phyloP scores from a whole-genome alignment of 768 basidiomycete species.

The Rhizopogon sp. region DNA sequence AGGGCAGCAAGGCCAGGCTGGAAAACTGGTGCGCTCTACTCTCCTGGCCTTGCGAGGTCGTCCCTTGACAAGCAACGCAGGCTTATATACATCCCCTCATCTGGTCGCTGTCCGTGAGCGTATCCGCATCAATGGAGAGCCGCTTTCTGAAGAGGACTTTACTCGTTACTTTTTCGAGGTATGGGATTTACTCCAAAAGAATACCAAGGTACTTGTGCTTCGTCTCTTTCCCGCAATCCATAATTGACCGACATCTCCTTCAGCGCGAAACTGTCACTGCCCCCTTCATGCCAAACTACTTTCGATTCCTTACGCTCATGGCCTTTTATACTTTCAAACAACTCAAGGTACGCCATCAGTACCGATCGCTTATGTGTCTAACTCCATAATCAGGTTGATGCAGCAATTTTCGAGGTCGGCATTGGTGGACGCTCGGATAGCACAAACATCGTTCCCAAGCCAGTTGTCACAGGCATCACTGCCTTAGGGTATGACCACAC shows the following conservation, averaged over 20 bases:
- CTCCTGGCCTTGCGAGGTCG: neutral
- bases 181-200: conserved; percentile 81
- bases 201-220: conserved; percentile 37
- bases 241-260: conserved; percentile 1
- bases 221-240: conserved; percentile 7
- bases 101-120: conserved; percentile 93
- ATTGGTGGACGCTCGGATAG: conserved; percentile 93
- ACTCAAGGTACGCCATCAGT: conserved; percentile 40
- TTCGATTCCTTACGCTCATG: conserved; percentile 87
- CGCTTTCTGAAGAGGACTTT: conserved; percentile 85
- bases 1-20: conserved; percentile 67
- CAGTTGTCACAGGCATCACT: conserved; percentile 86
- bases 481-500: conserved; percentile 92
- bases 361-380: neutral
- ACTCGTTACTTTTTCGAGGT: conserved; percentile 93
- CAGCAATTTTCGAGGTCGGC: conserved; percentile 93
- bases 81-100: conserved; percentile 96
- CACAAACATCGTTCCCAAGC: conserved; percentile 91
- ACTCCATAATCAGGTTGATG: conserved; percentile 51
- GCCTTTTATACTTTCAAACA: conserved; percentile 88
- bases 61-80: conserved; percentile 32
- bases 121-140: conserved; percentile 87
- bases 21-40: conserved; percentile 64
- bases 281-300: conserved; percentile 83
- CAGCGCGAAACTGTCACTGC: conserved; percentile 47